Conservation (phyloP, 225 moss, liverwort and hornwort species). For the Ulota crispa region DNA sequence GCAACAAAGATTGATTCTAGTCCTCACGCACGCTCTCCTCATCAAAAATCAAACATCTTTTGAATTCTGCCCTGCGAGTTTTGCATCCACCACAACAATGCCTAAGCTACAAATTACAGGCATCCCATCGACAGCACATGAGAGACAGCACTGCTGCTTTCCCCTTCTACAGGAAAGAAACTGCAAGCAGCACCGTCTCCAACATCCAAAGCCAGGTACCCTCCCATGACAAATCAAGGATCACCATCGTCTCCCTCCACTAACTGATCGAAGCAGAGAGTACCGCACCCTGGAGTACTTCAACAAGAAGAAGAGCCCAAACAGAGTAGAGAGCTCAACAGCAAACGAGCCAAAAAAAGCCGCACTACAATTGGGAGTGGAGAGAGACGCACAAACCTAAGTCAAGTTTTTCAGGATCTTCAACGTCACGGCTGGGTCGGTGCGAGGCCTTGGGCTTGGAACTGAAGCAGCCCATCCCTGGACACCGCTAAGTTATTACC, state of each 20-base stretch:
- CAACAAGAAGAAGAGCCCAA: background rate
- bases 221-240: background rate
- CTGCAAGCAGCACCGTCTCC: background rate
- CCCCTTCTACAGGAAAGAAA: background rate
- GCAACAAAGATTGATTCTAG: background rate
- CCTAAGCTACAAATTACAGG: background rate
- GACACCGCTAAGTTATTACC: conserved; percentile 9
- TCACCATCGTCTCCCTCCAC: background rate
- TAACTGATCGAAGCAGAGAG: background rate
- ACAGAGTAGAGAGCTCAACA: background rate
- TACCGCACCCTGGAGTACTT: background rate
- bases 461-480: conserved; percentile 98
- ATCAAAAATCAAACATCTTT: background rate
- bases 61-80: background rate
- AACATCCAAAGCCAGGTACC: background rate
- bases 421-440: conserved; percentile 45
- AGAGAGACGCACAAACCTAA: conserved; percentile 56
- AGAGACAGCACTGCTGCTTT: background rate
- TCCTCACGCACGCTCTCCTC: background rate
- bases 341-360: background rate
- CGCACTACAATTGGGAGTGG: background rate
- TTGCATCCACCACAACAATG: background rate
- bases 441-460: conserved; percentile 76
- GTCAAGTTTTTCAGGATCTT: conserved; percentile 64
- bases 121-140: background rate